Evolutionary conservation across 75 land plant genomes (phyloP).

Genomic region (Pinus albicaulis): DNA sequence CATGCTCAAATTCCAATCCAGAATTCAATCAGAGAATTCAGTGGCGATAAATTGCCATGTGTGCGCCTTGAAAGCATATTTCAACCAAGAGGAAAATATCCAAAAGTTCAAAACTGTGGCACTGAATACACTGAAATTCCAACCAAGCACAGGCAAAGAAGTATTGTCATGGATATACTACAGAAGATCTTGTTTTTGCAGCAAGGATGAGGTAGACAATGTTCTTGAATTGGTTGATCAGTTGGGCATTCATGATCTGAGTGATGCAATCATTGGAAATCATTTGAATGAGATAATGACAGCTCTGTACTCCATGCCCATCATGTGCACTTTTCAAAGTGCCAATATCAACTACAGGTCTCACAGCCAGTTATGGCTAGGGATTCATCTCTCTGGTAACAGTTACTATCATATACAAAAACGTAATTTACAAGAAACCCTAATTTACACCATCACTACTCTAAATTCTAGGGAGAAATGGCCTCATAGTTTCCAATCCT

Average conservation of each 20-base stretch:
- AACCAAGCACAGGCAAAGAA: neutral
- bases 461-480: neutral
- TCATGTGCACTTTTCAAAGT: neutral
- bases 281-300: neutral
- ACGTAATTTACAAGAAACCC: too few species aligned
- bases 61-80: too few species aligned
- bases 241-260: slow-evolving; percentile 7
- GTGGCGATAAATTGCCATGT: too few species aligned
- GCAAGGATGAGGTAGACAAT: neutral
- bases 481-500: neutral
- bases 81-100: too few species aligned
- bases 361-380: neutral
- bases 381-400: neutral
- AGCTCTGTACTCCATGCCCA: neutral
- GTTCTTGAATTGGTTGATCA: neutral
- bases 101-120: too few species aligned
- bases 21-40: too few species aligned
- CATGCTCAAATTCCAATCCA: too few species aligned
- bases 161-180: neutral
- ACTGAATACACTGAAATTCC: neutral
- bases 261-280: neutral
- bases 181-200: neutral
- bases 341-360: neutral
- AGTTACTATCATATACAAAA: neutral
- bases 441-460: neutral